A percentile compares a stretch with the other conserved stretches of the same genome.
Evolutionary conservation across 1,139 yeast species (phyloP).

Genomic region (Candida mesenterica): DNA sequence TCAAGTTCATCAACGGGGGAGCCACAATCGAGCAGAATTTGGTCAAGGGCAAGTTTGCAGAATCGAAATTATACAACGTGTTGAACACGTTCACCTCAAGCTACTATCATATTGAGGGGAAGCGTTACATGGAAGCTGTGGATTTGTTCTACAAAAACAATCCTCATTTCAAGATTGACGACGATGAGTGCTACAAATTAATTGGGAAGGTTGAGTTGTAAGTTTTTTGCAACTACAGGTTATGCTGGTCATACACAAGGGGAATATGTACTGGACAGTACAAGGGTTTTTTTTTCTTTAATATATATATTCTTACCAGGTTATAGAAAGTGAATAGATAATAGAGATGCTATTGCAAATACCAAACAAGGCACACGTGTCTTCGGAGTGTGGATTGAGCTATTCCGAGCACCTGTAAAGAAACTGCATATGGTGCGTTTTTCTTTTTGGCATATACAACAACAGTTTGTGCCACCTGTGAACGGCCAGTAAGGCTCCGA

Average conservation of each 20-base stretch:
- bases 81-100: constrained; percentile 26
- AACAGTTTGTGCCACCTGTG: too few species aligned
- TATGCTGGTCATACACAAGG: neutral
- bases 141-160: constrained; percentile 25
- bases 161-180: constrained; percentile 5
- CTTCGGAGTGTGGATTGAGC: too few species aligned
- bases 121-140: constrained; percentile 32
- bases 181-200: constrained; percentile 7
- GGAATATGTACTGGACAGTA: constrained; percentile 1
- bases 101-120: constrained; percentile 34
- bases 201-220: constrained; percentile 5
- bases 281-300: too few species aligned
- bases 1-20: constrained; percentile 51
- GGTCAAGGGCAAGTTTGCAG: constrained; percentile 15
- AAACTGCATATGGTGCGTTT: too few species aligned
- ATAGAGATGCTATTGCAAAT: too few species aligned
- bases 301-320: too few species aligned
- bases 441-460: too few species aligned
- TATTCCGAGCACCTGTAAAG: too few species aligned
- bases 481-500: too few species aligned
- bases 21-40: constrained; percentile 23
- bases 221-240: neutral
- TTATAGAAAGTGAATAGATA: too few species aligned
- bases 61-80: constrained; percentile 13
- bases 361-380: too few species aligned